Evolutionary conservation across 2,329 filamentous ascomycete genomes (phyloP).

Genomic region (Colletotrichum sp.): DNA sequence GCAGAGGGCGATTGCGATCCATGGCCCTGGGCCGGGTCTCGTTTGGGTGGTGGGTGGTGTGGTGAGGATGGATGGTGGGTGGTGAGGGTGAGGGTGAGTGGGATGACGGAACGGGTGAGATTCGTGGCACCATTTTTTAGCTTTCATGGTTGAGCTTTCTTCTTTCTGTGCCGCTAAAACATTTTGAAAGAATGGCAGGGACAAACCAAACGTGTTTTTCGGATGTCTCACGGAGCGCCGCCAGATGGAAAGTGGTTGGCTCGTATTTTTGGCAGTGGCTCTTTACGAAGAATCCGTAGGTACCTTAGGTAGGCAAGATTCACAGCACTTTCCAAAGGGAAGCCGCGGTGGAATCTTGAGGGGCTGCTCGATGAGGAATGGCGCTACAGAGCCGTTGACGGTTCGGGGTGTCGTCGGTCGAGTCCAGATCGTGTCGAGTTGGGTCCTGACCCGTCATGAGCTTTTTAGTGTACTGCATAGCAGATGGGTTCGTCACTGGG

Average conservation of each 20-base stretch:
- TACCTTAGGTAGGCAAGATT: not conserved
- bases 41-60: not conserved
- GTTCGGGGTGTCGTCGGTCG: not conserved
- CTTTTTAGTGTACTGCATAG: not conserved
- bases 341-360: not conserved
- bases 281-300: not conserved
- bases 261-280: not conserved
- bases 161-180: not conserved
- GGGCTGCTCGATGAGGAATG: not conserved
- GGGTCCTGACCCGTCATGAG: not conserved
- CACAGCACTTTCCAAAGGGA: not conserved
- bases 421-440: not conserved
- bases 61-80: not conserved
- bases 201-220: not conserved
- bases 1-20: not conserved
- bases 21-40: not conserved
- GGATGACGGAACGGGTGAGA: not conserved
- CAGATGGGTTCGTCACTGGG: not conserved
- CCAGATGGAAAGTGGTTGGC: not conserved
- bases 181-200: not conserved
- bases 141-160: not conserved
- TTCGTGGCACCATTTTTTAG: conserved; percentile 1
- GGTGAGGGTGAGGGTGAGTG: not conserved
- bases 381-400: not conserved
- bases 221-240: not conserved